Evolutionary conservation across 2,329 filamentous ascomycete genomes (phyloP).

Genomic region (Penicillium brasilianum): DNA sequence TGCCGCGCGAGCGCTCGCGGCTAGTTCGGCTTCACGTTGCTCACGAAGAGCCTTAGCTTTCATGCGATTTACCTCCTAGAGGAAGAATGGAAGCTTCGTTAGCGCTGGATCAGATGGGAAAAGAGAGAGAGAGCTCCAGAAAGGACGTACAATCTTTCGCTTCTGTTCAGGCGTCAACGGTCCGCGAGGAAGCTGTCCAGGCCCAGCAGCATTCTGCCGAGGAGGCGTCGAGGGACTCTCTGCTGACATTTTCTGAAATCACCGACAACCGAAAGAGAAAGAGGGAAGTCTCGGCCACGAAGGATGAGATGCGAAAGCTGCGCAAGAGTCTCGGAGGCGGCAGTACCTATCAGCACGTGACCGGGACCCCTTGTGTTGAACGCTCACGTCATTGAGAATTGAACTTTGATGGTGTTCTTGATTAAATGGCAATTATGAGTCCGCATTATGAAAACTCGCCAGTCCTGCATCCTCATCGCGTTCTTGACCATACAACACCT

Average conservation of each 20-base stretch:
- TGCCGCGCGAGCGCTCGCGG: slow-evolving; percentile 41
- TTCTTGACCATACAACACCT: slow-evolving; percentile 81
- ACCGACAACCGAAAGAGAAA: not conserved
- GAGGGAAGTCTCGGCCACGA: not conserved
- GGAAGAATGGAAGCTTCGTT: not conserved
- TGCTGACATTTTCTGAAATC: slow-evolving; percentile 19
- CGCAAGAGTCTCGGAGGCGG: slow-evolving; percentile 3
- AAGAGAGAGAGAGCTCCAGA: slow-evolving; percentile 1
- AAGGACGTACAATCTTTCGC: slow-evolving; percentile 57
- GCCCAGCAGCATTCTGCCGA: slow-evolving; percentile 38
- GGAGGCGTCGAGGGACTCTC: slow-evolving; percentile 42
- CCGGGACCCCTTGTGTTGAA: not conserved
- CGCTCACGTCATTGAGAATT: slow-evolving; percentile 14
- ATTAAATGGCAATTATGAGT: slow-evolving; percentile 14
- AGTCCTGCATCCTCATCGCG: slow-evolving; percentile 42
- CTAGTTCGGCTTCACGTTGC: slow-evolving; percentile 69
- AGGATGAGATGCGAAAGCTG: slow-evolving; percentile 9
- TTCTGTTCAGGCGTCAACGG: slow-evolving; percentile 66
- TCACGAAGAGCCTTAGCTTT: slow-evolving; percentile 86
- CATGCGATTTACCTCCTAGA: slow-evolving; percentile 82
- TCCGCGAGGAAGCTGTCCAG: slow-evolving; percentile 49
- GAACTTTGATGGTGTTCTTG: not conserved
- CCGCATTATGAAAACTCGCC: slow-evolving; percentile 4
- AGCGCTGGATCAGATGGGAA: not conserved
- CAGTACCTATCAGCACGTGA: slow-evolving; percentile 21